phyloP scores from a whole-genome alignment of 768 basidiomycete species.

The Xanthoconium stramineum region DNA sequence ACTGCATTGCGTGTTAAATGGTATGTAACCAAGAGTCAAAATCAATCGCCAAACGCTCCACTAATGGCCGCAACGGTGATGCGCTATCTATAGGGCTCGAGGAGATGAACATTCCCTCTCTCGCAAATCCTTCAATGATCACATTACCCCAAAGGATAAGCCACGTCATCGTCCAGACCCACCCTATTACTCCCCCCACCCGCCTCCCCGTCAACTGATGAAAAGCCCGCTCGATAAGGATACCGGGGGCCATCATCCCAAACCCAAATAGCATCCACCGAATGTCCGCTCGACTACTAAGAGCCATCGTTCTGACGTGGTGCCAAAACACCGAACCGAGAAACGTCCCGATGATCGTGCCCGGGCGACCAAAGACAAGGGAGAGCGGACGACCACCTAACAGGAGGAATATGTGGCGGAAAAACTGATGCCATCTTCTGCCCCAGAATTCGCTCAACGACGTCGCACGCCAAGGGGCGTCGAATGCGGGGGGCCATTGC shows the following conservation, averaged over 20 bases:
- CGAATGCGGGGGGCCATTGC: neutral
- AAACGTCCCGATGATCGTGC: neutral
- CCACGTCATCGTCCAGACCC: conserved; percentile 2
- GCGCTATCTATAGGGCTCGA: too few species aligned
- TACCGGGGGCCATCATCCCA: conserved; percentile 1
- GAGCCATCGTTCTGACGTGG: neutral
- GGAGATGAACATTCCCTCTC: too few species aligned
- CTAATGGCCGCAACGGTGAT: too few species aligned
- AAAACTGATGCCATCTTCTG: neutral
- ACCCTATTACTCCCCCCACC: neutral
- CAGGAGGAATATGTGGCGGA: neutral
- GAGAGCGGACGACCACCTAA: neutral
- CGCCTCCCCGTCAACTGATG: neutral
- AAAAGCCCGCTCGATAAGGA: neutral
- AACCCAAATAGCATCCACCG: conserved; percentile 1
- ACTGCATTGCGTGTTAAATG: too few species aligned
- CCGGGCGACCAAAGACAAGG: neutral
- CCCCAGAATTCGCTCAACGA: conserved; percentile 1
- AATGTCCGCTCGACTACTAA: neutral
- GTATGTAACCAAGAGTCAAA: too few species aligned
- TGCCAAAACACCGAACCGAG: neutral
- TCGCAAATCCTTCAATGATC: neutral
- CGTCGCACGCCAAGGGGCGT: neutral
- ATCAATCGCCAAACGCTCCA: too few species aligned
- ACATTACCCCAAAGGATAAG: neutral